Conservation (phyloP, 2,329 filamentous ascomycete genomes). For the Pseudocercospora crystallina region DNA sequence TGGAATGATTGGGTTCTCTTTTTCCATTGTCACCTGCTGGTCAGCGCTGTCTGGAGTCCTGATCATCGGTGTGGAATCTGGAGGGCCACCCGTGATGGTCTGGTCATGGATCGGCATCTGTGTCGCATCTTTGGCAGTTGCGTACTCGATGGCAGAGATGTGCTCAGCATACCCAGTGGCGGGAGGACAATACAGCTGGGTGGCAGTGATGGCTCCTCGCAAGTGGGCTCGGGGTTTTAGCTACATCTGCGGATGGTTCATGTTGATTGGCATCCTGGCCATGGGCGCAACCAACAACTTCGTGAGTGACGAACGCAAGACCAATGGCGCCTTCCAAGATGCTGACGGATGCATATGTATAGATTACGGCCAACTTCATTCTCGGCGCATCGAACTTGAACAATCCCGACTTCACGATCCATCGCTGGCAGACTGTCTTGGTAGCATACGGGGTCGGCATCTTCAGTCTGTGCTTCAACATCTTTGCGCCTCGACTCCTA, state of each 20-base stretch:
- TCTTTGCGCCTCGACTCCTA: constrained; percentile 52
- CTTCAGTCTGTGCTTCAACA: constrained; percentile 49
- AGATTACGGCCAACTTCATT: constrained; percentile 54
- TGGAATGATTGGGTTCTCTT: constrained; percentile 61
- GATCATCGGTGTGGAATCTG: constrained; percentile 56
- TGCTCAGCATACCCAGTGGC: constrained; percentile 58
- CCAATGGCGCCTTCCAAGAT: too few relatives aligned
- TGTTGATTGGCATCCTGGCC: constrained; percentile 45
- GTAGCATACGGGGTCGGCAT: constrained; percentile 52
- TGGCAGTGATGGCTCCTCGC: constrained; percentile 55
- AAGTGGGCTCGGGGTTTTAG: constrained; percentile 28
- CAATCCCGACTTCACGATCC: constrained; percentile 51
- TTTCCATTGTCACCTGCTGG: constrained; percentile 60
- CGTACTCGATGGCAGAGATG: constrained; percentile 61
- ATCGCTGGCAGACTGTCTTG: constrained; percentile 58
- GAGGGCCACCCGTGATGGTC: constrained; percentile 60
- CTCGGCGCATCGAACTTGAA: constrained; percentile 56
- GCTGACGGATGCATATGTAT: constrained; percentile 17
- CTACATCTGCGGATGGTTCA: constrained; percentile 42
- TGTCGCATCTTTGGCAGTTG: constrained; percentile 52
- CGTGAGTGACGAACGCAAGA: too few relatives aligned
- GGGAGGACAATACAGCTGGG: constrained; percentile 60
- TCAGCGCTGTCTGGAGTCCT: constrained; percentile 57
- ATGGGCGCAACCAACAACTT: constrained; percentile 58
- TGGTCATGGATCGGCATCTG: constrained; percentile 58